A percentile compares a stretch with the other conserved stretches of the same genome.
Evolutionary conservation across 108 stramenopile species (phyloP).

Genomic region (Bacterosira constricta): DNA sequence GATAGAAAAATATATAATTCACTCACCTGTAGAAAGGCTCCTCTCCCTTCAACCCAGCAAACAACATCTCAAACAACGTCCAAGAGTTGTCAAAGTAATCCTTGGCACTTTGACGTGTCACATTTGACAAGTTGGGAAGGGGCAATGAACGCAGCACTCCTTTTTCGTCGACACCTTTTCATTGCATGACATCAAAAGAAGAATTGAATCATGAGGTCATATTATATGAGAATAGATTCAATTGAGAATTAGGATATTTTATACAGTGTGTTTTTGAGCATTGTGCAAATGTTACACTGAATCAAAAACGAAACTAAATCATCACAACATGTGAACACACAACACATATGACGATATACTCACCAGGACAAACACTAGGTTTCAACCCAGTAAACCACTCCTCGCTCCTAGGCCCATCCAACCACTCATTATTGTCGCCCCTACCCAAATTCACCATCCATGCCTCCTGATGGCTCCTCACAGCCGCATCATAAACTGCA

Average conservation of each 20-base stretch:
- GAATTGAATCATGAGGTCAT: background rate
- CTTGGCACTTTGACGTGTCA: conserved; percentile 72
- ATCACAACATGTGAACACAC: too few relatives aligned
- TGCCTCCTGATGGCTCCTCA: conserved; percentile 55
- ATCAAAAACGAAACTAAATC: too few relatives aligned
- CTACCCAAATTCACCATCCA: conserved; percentile 84
- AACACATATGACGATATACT: conserved; percentile 5
- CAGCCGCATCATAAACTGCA: background rate
- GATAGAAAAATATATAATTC: background rate
- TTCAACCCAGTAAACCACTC: conserved; percentile 80
- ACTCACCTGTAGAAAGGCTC: conserved; percentile 84
- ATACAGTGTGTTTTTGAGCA: too few relatives aligned
- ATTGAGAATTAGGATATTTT: background rate
- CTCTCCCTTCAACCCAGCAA: conserved; percentile 90
- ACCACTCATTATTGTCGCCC: conserved; percentile 68
- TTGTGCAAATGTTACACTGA: background rate
- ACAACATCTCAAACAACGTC: conserved; percentile 89
- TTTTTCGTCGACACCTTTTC: conserved; percentile 53
- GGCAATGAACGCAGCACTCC: conserved; percentile 71
- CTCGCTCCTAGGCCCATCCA: conserved; percentile 58
- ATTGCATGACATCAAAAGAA: background rate
- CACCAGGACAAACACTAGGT: conserved; percentile 65
- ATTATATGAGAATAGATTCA: background rate
- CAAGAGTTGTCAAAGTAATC: conserved; percentile 95
- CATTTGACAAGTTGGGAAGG: conserved; percentile 64